Percentiles rank a stretch among this genome's conserved stretches.
Evolutionary conservation across 1,139 yeast genomes (phyloP).

Genomic region (Torulaspora pretoriensis): DNA sequence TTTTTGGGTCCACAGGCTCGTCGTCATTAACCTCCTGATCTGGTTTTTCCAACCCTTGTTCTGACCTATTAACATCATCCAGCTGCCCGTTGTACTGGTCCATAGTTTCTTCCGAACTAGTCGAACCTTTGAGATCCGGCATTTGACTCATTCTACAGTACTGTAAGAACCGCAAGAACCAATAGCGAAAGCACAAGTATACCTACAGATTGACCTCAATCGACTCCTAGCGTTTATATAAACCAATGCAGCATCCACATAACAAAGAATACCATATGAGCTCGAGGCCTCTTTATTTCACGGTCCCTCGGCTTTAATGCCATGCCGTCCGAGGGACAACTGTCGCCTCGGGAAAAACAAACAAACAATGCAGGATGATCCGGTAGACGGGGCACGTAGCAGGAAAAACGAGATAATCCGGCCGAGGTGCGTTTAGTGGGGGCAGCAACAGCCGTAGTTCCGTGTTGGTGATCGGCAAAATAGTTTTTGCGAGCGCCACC

Average conservation of each 20-base stretch:
- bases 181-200: background rate
- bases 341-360: background rate
- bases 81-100: background rate
- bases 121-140: background rate
- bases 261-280: background rate
- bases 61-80: background rate
- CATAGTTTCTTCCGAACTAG: constrained; percentile 1
- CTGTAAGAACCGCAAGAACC: no score
- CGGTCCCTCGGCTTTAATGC: background rate
- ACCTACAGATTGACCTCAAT: background rate
- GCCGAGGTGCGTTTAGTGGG: background rate
- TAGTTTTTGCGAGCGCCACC: constrained; percentile 3
- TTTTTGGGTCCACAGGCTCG: constrained; percentile 37
- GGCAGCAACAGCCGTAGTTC: background rate
- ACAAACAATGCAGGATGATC: constrained; percentile 1
- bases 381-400: background rate
- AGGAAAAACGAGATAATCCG: no score
- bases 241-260: background rate
- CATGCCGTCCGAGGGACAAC: no score
- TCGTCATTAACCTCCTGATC: background rate
- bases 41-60: background rate
- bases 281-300: no score
- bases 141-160: background rate
- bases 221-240: background rate
- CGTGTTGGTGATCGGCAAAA: constrained; percentile 1